Evolutionary conservation across 2,329 filamentous ascomycete species (phyloP).

Genomic region (Neonectria hederae): DNA sequence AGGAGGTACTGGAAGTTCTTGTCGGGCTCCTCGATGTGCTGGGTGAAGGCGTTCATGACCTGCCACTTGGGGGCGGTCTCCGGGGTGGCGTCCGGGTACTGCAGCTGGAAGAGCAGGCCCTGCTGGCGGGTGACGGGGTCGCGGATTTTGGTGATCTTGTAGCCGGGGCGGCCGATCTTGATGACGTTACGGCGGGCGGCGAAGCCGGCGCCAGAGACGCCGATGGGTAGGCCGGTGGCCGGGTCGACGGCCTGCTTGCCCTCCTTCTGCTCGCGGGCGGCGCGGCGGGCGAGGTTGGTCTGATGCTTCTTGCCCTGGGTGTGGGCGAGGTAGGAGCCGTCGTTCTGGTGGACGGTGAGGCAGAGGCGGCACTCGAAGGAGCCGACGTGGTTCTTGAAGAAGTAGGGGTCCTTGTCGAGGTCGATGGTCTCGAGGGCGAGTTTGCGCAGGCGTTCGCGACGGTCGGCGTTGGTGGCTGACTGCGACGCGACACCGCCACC

Average conservation of each 20-base stretch:
- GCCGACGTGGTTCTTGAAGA: constrained; percentile 99
- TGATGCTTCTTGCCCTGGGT: constrained; percentile 99
- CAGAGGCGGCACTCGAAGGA: constrained; percentile 98
- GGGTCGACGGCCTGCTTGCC: constrained; percentile 76
- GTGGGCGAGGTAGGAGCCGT: constrained; percentile 97
- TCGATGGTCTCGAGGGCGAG: constrained; percentile 99
- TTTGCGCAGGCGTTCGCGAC: constrained; percentile 95
- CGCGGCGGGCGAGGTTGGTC: constrained; percentile 94
- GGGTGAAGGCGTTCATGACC: constrained; percentile 98
- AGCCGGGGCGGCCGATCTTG: constrained; percentile 95
- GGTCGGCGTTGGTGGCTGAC: constrained; percentile 94
- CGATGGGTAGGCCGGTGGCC: constrained; percentile 75
- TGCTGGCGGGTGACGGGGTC: constrained; percentile 90
- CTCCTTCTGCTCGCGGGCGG: constrained; percentile 94
- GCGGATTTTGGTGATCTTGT: constrained; percentile 96
- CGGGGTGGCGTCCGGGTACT: constrained; percentile 88
- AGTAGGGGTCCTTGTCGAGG: constrained; percentile 99
- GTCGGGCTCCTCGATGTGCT: constrained; percentile 94
- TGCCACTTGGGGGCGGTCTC: constrained; percentile 84
- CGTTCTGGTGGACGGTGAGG: constrained; percentile 97
- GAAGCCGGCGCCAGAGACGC: constrained; percentile 75
- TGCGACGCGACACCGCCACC: constrained; percentile 95
- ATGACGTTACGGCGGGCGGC: constrained; percentile 78
- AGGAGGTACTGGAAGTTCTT: constrained; percentile 94
- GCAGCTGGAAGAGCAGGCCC: constrained; percentile 93